A percentile compares a stretch with the other conserved stretches of the same genome.
These are phyloP conservation scores for Solidago caesia DNA, from an alignment of 129 eudicot genomes.

Conservation along the genomic window DNA sequence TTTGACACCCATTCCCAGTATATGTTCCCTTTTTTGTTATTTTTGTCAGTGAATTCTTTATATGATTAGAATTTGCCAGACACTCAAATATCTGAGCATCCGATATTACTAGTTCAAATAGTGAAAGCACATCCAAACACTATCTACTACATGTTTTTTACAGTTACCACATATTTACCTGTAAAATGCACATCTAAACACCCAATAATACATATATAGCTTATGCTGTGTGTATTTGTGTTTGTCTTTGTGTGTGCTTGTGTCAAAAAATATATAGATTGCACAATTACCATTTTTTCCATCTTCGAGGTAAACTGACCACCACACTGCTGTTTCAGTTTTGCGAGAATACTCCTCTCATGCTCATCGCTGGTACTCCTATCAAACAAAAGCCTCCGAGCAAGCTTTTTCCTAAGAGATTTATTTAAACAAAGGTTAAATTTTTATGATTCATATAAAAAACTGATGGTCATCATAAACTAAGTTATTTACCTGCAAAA, in stretches of 20 bases:
- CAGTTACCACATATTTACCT: no score
- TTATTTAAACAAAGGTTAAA: not conserved
- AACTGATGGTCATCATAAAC: slow-evolving; percentile 28
- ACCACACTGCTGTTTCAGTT: slow-evolving; percentile 63
- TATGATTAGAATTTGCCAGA: no score
- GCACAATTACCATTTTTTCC: slow-evolving; percentile 61
- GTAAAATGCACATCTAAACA: no score
- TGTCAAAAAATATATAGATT: not conserved
- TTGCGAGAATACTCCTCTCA: slow-evolving; percentile 48
- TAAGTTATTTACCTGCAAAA: slow-evolving; percentile 39
- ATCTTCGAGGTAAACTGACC: slow-evolving; percentile 59
- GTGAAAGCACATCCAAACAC: no score
- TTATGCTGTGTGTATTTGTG: not conserved
- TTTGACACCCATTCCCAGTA: no score
- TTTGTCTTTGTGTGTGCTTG: not conserved
- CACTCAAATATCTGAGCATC: no score
- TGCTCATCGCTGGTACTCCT: slow-evolving; percentile 65
- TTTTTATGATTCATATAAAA: not conserved
- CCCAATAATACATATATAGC: no score
- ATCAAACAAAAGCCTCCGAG: slow-evolving; percentile 51
- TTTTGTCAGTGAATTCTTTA: no score
- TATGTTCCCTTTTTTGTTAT: no score
- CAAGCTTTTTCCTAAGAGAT: slow-evolving; percentile 53
- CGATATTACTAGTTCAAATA: no score
- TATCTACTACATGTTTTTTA: no score